Base-by-base conservation (phyloP, 1,284 basidiomycete species). In the Anthracocystis panici-leucophaei region DNA sequence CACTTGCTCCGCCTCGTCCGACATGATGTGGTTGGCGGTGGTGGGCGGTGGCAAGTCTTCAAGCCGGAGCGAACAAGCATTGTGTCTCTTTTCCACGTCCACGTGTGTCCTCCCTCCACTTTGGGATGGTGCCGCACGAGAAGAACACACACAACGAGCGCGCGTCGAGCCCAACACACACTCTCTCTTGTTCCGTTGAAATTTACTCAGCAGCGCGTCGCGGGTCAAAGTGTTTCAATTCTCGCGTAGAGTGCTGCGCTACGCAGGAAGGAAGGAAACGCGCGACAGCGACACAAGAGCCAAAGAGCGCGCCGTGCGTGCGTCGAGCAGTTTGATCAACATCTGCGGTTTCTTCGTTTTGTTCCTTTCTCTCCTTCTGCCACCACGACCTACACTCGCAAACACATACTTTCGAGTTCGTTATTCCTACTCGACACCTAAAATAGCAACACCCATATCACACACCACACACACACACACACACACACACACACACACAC, bases 191-290 rank as follows among this genome's bases (percentile, higher is more conserved):
- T n/a, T n/a, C n/a, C 25, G 4, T 6, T 18, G 16, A 49, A 46
- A 40, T 21, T 49, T 41, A 49, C 38, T 57, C 55, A 57, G 55
- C 55, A 48, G 46, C 56, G 56, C 56, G 56, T 50, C 56, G 56
- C 25, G 56, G 45, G 5, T 9, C 9, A 21, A 11, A 33, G 31
- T 33, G 4, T 23, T 31, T 35, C 7, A 35, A 21, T 29, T n/a
- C 14, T 40, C 56, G 56, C 56, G 56, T 57, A 57, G 56, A 57
- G 56, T 57, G 46, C 18, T 57, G 46, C 18, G 7, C 25, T 27
- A n/a, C 50, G 33, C 50, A 38, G 33, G 16, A 25, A 14, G 35
- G 21, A 49, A 54, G n/a, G 21, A 38, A 33, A 40, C 42, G 42
- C 54, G 54, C 42, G 53, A 40, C 23, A n/a, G n/a, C n/a, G n/a